Percentiles rank a stretch among this genome's conserved stretches.
phyloP scores from a whole-genome alignment of 164 flowering plant genomes.

The Tetrastigma voinierianum region DNA sequence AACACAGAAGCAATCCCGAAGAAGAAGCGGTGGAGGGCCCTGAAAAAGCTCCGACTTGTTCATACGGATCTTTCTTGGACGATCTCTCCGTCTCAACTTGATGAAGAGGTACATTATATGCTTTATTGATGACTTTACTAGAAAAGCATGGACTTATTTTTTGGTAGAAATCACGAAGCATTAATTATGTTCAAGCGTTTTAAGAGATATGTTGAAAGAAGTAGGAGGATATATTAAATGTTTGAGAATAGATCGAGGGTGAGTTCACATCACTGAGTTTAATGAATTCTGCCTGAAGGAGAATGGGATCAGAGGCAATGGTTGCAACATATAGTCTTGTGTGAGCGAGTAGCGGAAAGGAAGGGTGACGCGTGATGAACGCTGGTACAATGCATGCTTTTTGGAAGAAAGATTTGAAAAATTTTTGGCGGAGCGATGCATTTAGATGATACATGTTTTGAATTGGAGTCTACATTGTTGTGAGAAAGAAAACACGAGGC shows the following conservation, averaged over 20 bases:
- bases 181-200: no score
- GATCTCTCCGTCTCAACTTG: no score
- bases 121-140: background rate
- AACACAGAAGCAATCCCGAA: no score
- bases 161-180: background rate
- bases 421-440: background rate
- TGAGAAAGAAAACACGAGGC: no score
- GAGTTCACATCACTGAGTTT: background rate
- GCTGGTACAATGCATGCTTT: background rate
- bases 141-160: background rate
- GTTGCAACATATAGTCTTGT: fast-evolving
- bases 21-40: no score
- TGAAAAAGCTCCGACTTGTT: no score
- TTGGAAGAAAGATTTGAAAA: conserved; percentile 1
- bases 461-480: background rate
- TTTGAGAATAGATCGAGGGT: background rate
- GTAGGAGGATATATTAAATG: background rate
- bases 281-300: no score
- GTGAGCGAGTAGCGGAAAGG: no score
- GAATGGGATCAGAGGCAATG: no score
- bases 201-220: no score
- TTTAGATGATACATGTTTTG: background rate
- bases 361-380: no score
- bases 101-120: background rate
- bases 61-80: no score